Evolutionary conservation across 306 rosid species (phyloP), one percentile per base, ranked within the genome.

Genomic region (Begonia loranthoides): DNA sequence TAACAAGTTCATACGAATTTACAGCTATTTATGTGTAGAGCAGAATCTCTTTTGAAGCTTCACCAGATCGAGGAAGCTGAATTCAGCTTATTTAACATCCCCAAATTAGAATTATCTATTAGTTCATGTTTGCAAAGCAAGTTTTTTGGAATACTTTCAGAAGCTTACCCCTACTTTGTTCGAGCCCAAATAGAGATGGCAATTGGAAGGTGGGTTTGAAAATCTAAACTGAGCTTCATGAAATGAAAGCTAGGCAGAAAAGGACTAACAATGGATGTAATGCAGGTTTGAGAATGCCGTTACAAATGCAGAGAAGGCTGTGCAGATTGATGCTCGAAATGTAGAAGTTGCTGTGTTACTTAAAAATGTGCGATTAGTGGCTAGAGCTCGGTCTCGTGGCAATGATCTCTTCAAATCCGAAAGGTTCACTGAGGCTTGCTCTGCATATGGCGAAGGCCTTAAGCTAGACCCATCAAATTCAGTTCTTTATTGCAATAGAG

Each of bases 251-350:
- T 43, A 70, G 68, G n/a, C 15, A 51, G 59, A 50, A 41, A 41
- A 49, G 79, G 65, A 74, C 76, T 54, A 69, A 72, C 72, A 72
- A 69, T 80, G 76, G 74, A 71, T 90, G 69, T 74, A 38, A 76
- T 85, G 94, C 94, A 90, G 97, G 97, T 82, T 90, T 71, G 95
- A 85, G 77, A 74, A 73, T 80, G 97, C 97, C 50, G 87, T 90
- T 69, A 72, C 78, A 33, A 72, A 81, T 55, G 85, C 85, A 34
- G 97, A 85, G 75, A 85, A 85, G 71, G 94, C 92, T 33, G 76
- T 57, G 36, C 73, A 68, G 56, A 74, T 80, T 57, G 97, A 90
- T 65, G 53, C 86, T 15, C 66, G 85, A 9, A 82, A 76, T 51
- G 49, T 80, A 17, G 97, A 90, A 82, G 81, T 74, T 51, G 85